phyloP scores from a whole-genome alignment of 495 filamentous ascomycete species.

The Haplographium delicatum region DNA sequence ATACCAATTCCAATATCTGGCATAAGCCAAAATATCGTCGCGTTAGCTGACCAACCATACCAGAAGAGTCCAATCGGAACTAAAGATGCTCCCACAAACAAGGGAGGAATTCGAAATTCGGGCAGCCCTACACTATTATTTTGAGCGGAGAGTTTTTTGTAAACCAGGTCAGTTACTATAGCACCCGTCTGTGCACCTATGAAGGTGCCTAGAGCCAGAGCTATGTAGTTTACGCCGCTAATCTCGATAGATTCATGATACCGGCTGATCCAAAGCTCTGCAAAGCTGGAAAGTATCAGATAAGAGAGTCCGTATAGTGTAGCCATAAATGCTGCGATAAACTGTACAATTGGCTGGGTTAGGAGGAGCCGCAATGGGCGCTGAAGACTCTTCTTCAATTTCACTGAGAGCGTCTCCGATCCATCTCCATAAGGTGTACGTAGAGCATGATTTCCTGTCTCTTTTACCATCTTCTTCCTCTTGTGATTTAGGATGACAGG shows the following conservation, averaged over 20 bases:
- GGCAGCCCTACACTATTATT: conserved; percentile 61
- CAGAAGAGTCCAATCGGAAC: conserved; percentile 46
- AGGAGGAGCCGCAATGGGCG: conserved; percentile 76
- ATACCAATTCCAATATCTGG: conserved; percentile 66
- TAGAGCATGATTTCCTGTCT: conserved; percentile 44
- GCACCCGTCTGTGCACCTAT: conserved; percentile 57
- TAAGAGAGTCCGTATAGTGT: conserved; percentile 51
- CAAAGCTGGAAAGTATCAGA: conserved; percentile 63
- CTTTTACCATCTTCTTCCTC: conserved; percentile 58
- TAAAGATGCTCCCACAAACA: conserved; percentile 64
- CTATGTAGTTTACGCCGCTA: conserved; percentile 64
- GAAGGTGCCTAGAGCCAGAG: conserved; percentile 63
- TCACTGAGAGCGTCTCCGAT: too few relatives aligned
- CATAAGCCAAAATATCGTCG: conserved; percentile 55
- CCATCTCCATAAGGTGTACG: too few relatives aligned
- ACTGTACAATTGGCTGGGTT: conserved; percentile 69
- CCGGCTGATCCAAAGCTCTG: conserved; percentile 64
- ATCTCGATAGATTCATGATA: conserved; percentile 62
- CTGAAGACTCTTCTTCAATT: conserved; percentile 56
- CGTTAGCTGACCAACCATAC: conserved; percentile 58
- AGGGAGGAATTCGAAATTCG: conserved; percentile 75
- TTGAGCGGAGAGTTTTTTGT: conserved; percentile 50
- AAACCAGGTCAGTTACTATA: conserved; percentile 68
- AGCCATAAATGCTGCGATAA: conserved; percentile 53
- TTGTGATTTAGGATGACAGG: conserved; percentile 60